Conservation (phyloP, 352 stramenopile genomes). For the Peronospora farinosa region DNA sequence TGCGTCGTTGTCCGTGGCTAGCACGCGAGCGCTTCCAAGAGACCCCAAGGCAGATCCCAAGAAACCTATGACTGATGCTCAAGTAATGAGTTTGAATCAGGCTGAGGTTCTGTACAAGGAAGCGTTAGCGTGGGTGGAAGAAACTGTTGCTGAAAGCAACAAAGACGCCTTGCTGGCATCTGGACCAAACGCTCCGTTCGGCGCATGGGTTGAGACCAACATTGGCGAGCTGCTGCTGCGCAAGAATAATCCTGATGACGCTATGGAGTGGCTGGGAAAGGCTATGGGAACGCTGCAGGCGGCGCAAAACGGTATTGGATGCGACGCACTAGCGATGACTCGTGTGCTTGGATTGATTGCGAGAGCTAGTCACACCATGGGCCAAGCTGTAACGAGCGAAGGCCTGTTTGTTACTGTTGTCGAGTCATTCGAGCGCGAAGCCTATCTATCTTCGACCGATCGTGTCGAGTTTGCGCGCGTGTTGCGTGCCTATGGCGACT, state of each 20-base stretch:
- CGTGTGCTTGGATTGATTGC: conserved; percentile 65
- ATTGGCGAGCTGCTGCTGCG: conserved; percentile 57
- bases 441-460: conserved; percentile 44
- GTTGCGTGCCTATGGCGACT: conserved; percentile 49
- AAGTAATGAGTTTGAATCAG: conserved; percentile 50
- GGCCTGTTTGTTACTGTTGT: conserved; percentile 63
- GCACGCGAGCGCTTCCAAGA: conserved; percentile 32
- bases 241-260: conserved; percentile 53
- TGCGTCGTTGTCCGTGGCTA: conserved; percentile 46
- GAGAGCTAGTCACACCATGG: conserved; percentile 49
- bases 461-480: conserved; percentile 60
- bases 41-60: conserved; percentile 25
- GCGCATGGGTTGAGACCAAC: conserved; percentile 65
- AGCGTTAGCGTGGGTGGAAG: conserved; percentile 56
- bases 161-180: conserved; percentile 44
- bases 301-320: conserved; percentile 38
- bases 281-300: conserved; percentile 54
- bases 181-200: conserved; percentile 51
- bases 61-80: conserved; percentile 25
- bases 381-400: conserved; percentile 67
- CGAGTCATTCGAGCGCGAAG: conserved; percentile 62
- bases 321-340: conserved; percentile 49
- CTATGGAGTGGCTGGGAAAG: conserved; percentile 64
- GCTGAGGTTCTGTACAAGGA: conserved; percentile 67
- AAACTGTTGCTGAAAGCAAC: conserved; percentile 32